Evolutionary conservation across 169 alveolate genomes (phyloP).

Genomic region (Cryptosporidium sp.): DNA sequence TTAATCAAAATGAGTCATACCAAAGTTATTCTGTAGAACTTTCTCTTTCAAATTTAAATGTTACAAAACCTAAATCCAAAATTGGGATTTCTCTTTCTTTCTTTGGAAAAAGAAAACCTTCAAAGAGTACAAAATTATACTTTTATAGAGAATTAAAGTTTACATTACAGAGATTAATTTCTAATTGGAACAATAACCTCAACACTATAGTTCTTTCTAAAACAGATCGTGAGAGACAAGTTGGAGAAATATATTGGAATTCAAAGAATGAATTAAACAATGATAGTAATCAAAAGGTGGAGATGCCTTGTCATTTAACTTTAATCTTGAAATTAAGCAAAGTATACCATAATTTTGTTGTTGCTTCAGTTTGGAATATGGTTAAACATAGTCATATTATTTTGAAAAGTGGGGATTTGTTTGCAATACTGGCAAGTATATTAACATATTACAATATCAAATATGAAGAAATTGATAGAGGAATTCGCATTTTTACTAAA

Average conservation of each 20-base stretch:
- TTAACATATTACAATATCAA: constrained; percentile 1
- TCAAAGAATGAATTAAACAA: neutral
- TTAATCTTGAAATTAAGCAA: constrained; percentile 28
- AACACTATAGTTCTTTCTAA: neutral
- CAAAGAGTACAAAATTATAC: constrained; percentile 37
- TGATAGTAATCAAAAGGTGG: neutral
- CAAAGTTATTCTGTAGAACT: neutral
- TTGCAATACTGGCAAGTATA: neutral
- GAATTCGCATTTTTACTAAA: neutral
- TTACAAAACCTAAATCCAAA: neutral
- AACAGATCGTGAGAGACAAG: neutral
- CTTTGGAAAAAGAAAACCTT: constrained; percentile 66
- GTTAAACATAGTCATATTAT: neutral
- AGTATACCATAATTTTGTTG: constrained; percentile 18
- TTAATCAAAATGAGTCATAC: neutral
- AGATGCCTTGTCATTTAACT: neutral
- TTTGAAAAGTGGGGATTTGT: constrained; percentile 5
- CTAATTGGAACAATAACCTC: constrained; percentile 10
- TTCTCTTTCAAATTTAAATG: neutral
- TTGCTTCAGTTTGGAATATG: constrained; percentile 9
- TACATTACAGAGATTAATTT: constrained; percentile 11
- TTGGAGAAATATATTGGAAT: constrained; percentile 1
- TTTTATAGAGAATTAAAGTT: constrained; percentile 27
- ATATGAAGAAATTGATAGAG: constrained; percentile 13
- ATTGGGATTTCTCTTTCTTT: constrained; percentile 56